Percentiles rank a stretch among this genome's conserved stretches.
Evolutionary conservation across 164 flowering plant genomes (phyloP).

Genomic region (Protea cynaroides): DNA sequence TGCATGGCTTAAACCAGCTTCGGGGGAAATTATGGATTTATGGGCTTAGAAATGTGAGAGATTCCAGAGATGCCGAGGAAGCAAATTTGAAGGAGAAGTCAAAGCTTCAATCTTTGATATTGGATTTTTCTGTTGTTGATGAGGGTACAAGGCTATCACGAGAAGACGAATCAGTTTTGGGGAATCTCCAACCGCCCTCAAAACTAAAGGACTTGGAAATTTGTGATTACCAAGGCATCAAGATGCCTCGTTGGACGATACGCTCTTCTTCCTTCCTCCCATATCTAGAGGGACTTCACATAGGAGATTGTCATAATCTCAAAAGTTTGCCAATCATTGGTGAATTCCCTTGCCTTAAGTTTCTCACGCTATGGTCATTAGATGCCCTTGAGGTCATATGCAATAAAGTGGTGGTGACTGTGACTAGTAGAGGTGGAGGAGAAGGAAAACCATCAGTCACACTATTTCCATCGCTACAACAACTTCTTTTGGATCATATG

Average conservation of each 20-base stretch:
- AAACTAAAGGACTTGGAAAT: constrained; percentile 11
- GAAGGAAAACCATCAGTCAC: no score
- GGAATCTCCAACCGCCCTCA: constrained; percentile 10
- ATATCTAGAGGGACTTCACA: neutral
- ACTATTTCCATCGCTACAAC: no score
- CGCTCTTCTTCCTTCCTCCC: neutral
- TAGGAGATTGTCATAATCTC: constrained; percentile 15
- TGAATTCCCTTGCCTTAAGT: constrained; percentile 13
- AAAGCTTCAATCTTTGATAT: no score
- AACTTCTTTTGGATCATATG: no score
- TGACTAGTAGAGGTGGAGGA: neutral
- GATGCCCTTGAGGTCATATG: neutral
- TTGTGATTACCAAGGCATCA: constrained; percentile 10
- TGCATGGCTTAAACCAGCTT: no score
- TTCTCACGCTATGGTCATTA: constrained; percentile 2
- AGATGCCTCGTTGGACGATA: constrained; percentile 13
- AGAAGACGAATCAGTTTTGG: neutral
- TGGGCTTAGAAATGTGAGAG: constrained; percentile 3
- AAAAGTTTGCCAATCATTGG: constrained; percentile 8
- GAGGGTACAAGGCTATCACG: no score
- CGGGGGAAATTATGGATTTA: constrained; percentile 9
- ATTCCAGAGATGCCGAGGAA: neutral
- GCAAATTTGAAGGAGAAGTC: no score
- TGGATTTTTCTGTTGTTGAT: no score
- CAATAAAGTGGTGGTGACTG: neutral